A percentile compares a stretch with the other conserved stretches of the same genome.
Conservation (phyloP, 2,329 filamentous ascomycete species). For the Ophidiomyces ophidiicola region DNA sequence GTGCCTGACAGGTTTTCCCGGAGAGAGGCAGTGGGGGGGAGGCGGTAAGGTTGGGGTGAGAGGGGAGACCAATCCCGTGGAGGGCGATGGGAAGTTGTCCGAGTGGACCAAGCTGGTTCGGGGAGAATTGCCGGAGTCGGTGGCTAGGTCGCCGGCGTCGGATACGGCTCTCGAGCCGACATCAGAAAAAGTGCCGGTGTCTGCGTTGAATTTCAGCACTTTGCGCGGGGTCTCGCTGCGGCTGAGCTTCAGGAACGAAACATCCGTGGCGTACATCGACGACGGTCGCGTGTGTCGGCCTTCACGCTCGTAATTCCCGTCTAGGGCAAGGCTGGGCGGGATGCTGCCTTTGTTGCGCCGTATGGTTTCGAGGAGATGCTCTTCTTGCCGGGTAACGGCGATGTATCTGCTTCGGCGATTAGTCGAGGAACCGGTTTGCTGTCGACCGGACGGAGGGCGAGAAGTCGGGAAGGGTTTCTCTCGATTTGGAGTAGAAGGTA, state of each 20-base stretch:
- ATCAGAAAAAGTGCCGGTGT: constrained; percentile 13
- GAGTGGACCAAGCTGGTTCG: constrained; percentile 28
- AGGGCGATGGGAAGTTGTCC: constrained; percentile 30
- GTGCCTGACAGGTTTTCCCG: constrained; percentile 16
- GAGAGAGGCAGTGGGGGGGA: constrained; percentile 29
- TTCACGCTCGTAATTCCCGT: constrained; percentile 15
- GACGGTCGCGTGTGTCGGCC: constrained; percentile 11
- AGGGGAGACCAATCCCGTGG: constrained; percentile 22
- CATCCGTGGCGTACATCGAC: constrained; percentile 24
- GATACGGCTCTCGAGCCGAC: constrained; percentile 3
- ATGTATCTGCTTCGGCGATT: constrained; percentile 38
- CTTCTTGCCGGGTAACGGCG: constrained; percentile 43
- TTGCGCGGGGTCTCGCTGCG: constrained; percentile 21
- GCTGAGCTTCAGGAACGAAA: constrained; percentile 32
- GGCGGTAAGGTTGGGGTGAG: constrained; percentile 18
- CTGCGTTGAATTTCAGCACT: constrained; percentile 20
- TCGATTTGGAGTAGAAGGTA: constrained; percentile 18
- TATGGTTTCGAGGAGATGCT: constrained; percentile 41
- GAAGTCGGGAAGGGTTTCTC: constrained; percentile 9
- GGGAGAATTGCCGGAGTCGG: constrained; percentile 25
- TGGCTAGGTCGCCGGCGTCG: constrained; percentile 20
- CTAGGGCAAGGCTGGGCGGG: constrained; percentile 29
- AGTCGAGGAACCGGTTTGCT: constrained; percentile 8
- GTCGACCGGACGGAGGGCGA: constrained; percentile 19
- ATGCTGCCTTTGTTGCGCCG: constrained; percentile 38